Evolutionary conservation across 2,329 filamentous ascomycete genomes (phyloP).

Genomic region (Aspergillus ustus): DNA sequence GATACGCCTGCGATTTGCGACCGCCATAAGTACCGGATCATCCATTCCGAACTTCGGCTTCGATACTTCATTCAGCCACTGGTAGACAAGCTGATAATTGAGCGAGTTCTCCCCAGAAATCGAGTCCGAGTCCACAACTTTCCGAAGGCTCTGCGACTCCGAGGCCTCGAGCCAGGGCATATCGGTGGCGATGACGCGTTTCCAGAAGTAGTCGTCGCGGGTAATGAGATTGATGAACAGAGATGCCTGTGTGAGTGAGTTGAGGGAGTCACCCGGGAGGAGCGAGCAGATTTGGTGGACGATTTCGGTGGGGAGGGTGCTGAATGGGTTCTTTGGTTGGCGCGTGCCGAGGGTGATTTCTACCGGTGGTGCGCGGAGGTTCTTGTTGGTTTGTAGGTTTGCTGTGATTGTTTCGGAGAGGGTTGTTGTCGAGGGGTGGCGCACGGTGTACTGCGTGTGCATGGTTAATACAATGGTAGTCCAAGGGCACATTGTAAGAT

Average conservation of each 20-base stretch:
- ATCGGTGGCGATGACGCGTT: constrained; percentile 22
- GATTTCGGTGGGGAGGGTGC: constrained; percentile 23
- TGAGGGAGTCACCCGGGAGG: constrained; percentile 23
- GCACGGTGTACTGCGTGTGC: constrained; percentile 22
- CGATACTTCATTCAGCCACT: constrained; percentile 24
- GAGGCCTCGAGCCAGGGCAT: constrained; percentile 27
- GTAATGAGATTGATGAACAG: constrained; percentile 24
- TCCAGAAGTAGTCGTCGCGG: constrained; percentile 28
- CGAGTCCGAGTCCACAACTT: background rate
- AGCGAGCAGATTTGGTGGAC: constrained; percentile 26
- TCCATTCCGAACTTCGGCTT: constrained; percentile 26
- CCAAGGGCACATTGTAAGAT: background rate
- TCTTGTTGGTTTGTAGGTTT: constrained; percentile 12
- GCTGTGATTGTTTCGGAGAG: constrained; percentile 14
- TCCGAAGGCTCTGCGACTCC: constrained; percentile 14
- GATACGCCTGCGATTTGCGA: constrained; percentile 27
- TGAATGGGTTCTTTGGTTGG: constrained; percentile 23
- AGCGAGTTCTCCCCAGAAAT: background rate
- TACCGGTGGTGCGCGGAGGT: constrained; percentile 12
- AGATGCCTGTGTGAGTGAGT: constrained; percentile 24
- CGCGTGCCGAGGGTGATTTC: constrained; percentile 17
- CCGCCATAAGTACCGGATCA: constrained; percentile 20
- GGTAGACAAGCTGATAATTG: constrained; percentile 25
- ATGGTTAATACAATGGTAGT: background rate
- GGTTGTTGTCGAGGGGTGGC: constrained; percentile 23